Base-by-base conservation (phyloP, 2,329 filamentous ascomycete genomes). In the Pseudogymnoascus sp. region DNA sequence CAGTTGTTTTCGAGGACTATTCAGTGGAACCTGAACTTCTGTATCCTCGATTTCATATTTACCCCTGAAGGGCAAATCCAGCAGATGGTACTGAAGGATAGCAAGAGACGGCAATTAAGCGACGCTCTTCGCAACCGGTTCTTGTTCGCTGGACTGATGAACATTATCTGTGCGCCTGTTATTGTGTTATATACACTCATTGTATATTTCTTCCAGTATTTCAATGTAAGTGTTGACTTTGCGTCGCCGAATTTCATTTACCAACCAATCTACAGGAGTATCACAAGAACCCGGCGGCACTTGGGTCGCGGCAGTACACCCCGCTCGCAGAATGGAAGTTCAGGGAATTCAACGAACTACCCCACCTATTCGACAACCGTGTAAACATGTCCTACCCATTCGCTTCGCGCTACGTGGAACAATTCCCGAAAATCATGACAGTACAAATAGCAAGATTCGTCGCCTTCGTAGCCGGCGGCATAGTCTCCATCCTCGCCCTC, bases 261-360 rank as follows among this genome's bases (percentile, higher is more conserved):
- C 47, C 33, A 6, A 56, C 25, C 6, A 33, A n/a, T 1, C 21
- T 42, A 44, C 65, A 91, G 88, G 93, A 99, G 78, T 97, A 96
- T 72, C 92, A 96, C 75, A 95, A 92, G 71, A 96, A 97, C 66
- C 93, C 91, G 0, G 86, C 91, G 0, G 87, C 92, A 66, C 84
- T 96, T 38, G 89, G 90, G n/a, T 88, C 91, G 14, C 86, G 94
- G 42, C 88, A 92, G 67, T 99, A 97, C 73, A 97, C 93, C 0
- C 90, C 92, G 1, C 83, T 96, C 60, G 94, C 94, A 0, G 90
- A 96, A 73, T 99, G 94, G 94, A 97, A 97, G 71, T 97, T 99
- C 67, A 88, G 94, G 59, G 93, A 97, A 73, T 99, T 97, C 81
- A 99, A 99, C 71, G 94, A 99, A 74, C 81, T 99, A 1, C 88